Evolutionary conservation across 176 grass and related monocot species (phyloP).

Genomic region (Melocanna baccifera): DNA sequence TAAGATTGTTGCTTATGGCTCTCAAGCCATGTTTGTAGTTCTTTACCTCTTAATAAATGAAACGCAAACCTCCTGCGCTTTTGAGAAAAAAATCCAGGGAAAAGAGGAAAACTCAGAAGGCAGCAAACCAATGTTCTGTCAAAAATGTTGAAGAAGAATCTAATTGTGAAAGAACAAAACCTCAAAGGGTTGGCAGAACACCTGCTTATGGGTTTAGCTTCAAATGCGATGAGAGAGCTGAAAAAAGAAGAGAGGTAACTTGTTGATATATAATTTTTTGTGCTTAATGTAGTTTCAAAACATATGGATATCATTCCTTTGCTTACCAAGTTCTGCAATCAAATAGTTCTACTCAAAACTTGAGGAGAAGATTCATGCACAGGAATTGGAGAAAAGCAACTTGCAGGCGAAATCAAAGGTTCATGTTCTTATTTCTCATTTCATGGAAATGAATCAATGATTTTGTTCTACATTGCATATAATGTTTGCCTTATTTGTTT

Average conservation of each 20-base stretch:
- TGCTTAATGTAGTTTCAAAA: slow-evolving; percentile 3
- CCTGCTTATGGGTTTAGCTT: slow-evolving; percentile 58
- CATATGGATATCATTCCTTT: background rate
- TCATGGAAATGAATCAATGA: slow-evolving; percentile 8
- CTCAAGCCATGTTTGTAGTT: too few species aligned
- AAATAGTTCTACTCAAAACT: slow-evolving; percentile 69
- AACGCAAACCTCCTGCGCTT: too few species aligned
- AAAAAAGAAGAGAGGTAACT: slow-evolving; percentile 65
- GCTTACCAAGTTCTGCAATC: slow-evolving; percentile 28
- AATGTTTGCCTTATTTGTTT: slow-evolving; percentile 13
- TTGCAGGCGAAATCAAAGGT: slow-evolving; percentile 67
- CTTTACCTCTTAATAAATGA: too few species aligned
- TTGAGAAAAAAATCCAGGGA: slow-evolving; percentile 31
- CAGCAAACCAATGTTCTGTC: slow-evolving; percentile 19
- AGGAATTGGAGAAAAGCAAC: slow-evolving; percentile 58
- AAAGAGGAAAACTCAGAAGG: slow-evolving; percentile 44
- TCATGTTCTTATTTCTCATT: background rate
- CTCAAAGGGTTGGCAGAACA: slow-evolving; percentile 42
- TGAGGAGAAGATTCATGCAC: slow-evolving; percentile 63
- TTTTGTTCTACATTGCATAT: slow-evolving; percentile 2
- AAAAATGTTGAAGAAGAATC: slow-evolving; percentile 49
- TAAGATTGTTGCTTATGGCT: too few species aligned
- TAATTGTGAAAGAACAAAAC: slow-evolving; percentile 33
- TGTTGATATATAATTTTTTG: slow-evolving; percentile 15
- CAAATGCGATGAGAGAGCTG: slow-evolving; percentile 68